Percentiles rank a stretch among this genome's conserved stretches.
Conservation (phyloP, 2,329 filamentous ascomycete species). For the Aspergillus transmontanensis region DNA sequence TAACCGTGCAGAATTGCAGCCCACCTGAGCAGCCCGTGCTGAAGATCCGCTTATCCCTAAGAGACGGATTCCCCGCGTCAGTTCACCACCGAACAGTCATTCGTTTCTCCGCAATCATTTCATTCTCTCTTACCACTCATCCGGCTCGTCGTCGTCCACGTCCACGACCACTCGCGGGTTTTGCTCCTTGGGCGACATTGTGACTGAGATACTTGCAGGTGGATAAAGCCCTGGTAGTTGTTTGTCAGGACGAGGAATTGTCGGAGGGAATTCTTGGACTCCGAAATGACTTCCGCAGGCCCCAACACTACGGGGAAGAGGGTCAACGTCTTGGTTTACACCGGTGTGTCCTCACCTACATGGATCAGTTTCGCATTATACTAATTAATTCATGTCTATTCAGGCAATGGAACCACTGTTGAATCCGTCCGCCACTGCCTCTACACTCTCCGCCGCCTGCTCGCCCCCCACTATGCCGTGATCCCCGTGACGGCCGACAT, state of each 20-base stretch:
- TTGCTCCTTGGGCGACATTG: slow-evolving; percentile 63
- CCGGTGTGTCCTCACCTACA: slow-evolving; percentile 59
- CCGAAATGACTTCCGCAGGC: slow-evolving; percentile 34
- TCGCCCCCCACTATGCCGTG: slow-evolving; percentile 90
- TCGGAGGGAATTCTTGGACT: slow-evolving; percentile 5
- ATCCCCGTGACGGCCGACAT: slow-evolving; percentile 78
- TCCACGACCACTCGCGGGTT: slow-evolving; percentile 39
- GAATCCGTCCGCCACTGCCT: slow-evolving; percentile 90
- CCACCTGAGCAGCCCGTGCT: slow-evolving; percentile 91
- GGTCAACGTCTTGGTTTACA: slow-evolving; percentile 92
- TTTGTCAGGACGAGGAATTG: neutral
- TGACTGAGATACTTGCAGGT: slow-evolving; percentile 11
- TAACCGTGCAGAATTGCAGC: slow-evolving; percentile 15
- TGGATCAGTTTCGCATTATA: slow-evolving; percentile 25
- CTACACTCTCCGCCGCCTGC: slow-evolving; percentile 79
- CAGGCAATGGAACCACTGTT: slow-evolving; percentile 80
- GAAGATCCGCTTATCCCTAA: slow-evolving; percentile 95
- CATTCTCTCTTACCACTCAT: slow-evolving; percentile 74
- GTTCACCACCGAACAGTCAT: slow-evolving; percentile 4
- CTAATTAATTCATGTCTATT: slow-evolving; percentile 11
- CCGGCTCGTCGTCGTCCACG: slow-evolving; percentile 80
- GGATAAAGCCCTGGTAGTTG: neutral
- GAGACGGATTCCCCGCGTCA: slow-evolving; percentile 10
- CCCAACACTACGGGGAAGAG: slow-evolving; percentile 61
- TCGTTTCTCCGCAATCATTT: slow-evolving; percentile 7